phyloP scores from a whole-genome alignment of 1,284 basidiomycete species.

The Sporisorium reilianum region DNA sequence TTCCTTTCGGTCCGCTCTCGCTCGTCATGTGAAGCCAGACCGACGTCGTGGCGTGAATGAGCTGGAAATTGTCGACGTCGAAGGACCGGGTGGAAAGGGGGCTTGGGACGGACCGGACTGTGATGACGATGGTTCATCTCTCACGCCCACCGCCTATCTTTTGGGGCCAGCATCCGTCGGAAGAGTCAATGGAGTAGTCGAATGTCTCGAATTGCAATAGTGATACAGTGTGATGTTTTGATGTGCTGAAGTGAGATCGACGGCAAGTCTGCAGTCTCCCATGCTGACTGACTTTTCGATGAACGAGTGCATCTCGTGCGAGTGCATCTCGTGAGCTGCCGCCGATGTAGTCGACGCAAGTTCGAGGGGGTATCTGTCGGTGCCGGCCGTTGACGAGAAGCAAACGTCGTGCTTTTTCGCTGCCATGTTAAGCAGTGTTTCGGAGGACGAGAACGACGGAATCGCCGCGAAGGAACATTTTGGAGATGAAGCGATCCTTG shows the following conservation, averaged over 20 bases:
- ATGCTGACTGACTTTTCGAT: background rate
- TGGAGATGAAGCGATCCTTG: slow-evolving; percentile 93
- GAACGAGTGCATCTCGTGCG: background rate
- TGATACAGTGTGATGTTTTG: slow-evolving; percentile 21
- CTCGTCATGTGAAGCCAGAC: background rate
- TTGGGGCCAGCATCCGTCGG: background rate
- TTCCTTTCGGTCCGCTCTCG: background rate
- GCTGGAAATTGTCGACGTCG: slow-evolving; percentile 1
- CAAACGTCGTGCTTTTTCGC: background rate
- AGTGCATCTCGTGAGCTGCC: background rate
- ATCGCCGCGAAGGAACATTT: slow-evolving; percentile 79
- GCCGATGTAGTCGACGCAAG: background rate
- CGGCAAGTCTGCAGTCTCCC: background rate
- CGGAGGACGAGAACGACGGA: slow-evolving; percentile 65
- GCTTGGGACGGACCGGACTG: background rate
- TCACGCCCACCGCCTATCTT: background rate
- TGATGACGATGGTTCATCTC: background rate
- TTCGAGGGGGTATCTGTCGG: slow-evolving; percentile 15
- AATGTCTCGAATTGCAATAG: slow-evolving; percentile 23
- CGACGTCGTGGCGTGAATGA: background rate
- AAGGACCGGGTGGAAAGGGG: background rate
- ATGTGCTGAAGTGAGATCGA: background rate
- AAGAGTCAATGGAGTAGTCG: background rate
- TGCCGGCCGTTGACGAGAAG: background rate
- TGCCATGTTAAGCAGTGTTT: slow-evolving; percentile 37